Base-by-base conservation (phyloP, 805 yeast species). In the Brettanomyces nanus region DNA sequence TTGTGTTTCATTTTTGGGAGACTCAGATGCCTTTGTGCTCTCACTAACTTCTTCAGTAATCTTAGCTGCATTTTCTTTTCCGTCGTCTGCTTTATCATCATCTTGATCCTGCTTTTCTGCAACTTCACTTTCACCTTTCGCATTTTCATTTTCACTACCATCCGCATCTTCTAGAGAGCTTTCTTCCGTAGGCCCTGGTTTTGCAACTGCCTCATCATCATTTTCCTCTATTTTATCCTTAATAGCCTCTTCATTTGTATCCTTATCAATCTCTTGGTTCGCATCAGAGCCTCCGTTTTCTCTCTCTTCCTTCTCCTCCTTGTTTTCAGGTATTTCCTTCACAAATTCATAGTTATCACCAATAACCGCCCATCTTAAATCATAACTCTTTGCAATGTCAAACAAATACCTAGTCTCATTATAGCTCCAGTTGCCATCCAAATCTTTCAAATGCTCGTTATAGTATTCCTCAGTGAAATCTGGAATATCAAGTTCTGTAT, bases 401-500 rank as follows among this genome's bases (percentile, higher is more conserved):
- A 90, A 87, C n/a, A 92, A 61, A 44, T 83, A 77, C 28, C 65
- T 63, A 0, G 95, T 85, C 57, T 92, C 97, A 34, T 78, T 80
- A 45, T 69, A 83, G 3, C 73, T 62, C 95, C 97, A 87, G 7
- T 58, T 63, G 1, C 43, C 40, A 22, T 44, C 43, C 25, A 49
- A 30, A 10, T 40, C 45, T 21, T 43, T 39, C 29, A 80, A 66
- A 40, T 68, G 69, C 28, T 59, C 54, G 1, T 70, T 65, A 47
- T 75, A 87, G 20, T 79, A 84, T 5, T 63, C 71, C 41, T 79
- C 80, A 26, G 71, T 59, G 50, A 90, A 73, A 2, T 65, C 65
- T 0, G 96, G 96, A 3, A 90, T 68, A 32, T 78, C 79, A 21
- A 85, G 60, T 25, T 67, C 67, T 2, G 77, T 77, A 55, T 85